Percentiles rank a stretch among this genome's conserved stretches.
Conservation (phyloP, 2,329 filamentous ascomycete genomes). For the Metarhizium anisopliae region DNA sequence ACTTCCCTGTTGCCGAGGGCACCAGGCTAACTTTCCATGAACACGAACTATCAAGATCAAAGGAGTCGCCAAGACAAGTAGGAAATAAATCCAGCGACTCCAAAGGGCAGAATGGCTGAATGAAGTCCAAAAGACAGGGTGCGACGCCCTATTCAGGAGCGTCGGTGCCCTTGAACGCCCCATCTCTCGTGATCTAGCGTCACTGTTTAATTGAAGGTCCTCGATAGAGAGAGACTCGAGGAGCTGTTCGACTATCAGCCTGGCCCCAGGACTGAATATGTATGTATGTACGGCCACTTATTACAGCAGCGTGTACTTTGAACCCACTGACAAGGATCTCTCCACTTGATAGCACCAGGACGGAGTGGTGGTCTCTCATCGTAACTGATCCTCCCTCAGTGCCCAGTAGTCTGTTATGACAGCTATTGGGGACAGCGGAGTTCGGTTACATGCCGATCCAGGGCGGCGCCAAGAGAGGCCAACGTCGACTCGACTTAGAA, state of each 20-base stretch:
- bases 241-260: not conserved
- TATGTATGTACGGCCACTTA: no score
- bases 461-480: not conserved
- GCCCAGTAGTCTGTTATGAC: not conserved
- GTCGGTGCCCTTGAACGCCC: not conserved
- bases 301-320: no score
- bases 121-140: not conserved
- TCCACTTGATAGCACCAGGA: not conserved
- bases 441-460: not conserved
- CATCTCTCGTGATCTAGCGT: not conserved
- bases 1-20: not conserved
- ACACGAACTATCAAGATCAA: not conserved
- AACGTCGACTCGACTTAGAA: not conserved
- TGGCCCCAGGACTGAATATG: not conserved
- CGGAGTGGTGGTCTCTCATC: not conserved
- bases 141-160: not conserved
- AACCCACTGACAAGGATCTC: not conserved
- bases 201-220: conserved; percentile 4
- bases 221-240: not conserved
- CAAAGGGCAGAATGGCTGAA: not conserved
- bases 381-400: not conserved
- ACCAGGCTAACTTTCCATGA: not conserved
- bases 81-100: not conserved
- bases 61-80: not conserved
- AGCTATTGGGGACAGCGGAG: not conserved